Evolutionary conservation across 108 stramenopile genomes (phyloP), one percentile per base, ranked within the genome.

Genomic region (Fragilariopsis cylindrus): DNA sequence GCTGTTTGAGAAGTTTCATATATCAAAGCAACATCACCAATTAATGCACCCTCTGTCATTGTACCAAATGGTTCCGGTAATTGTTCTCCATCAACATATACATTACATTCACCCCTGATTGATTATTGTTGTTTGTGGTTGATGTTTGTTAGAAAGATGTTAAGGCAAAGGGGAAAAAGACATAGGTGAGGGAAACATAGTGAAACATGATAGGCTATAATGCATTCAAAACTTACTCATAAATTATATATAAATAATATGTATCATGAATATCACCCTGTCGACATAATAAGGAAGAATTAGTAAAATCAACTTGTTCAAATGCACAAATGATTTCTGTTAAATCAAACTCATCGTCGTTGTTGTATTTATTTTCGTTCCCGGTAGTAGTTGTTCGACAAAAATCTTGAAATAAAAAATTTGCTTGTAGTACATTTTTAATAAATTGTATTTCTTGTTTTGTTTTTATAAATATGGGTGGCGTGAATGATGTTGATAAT

Each of bases 31-130:
- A 73, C 11, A 12, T 77, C 76, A 4, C 76, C 76, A 60, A 77
- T 66, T 39, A 77, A 39, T 9, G 40, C 18, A 40, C 65, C 65
- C 49, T 64, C 30, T 7, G 8, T 40, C 65, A 77, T 54, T 3
- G 48, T 73, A 2, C 76, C 71, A 65, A 73, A 77, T 15, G 72
- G 72, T 21, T 77, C 76, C 4, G 64, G 71, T 43, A 77, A 52
- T 3, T 43, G 46, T 4, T 63, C 44, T 19, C 72, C 72, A 72
- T 77, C 76, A 13, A 77, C 43, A 3, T 21, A 39, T 7, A 77
- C 72, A 12, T 53, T 40, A 7, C 68, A 70, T 18, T 65, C 50
- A 9, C 76, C 76, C 8, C 30, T 30, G 30, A 30, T 30, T 30
- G 30, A 30, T 30, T 30, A 30, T 30, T 30, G 30, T 30, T 30